A percentile compares a stretch with the other conserved stretches of the same genome.
These are phyloP conservation scores for Chytriomyces hyalinus DNA, from an alignment of 192 early-diverging fungal species.

Conservation along the genomic window DNA sequence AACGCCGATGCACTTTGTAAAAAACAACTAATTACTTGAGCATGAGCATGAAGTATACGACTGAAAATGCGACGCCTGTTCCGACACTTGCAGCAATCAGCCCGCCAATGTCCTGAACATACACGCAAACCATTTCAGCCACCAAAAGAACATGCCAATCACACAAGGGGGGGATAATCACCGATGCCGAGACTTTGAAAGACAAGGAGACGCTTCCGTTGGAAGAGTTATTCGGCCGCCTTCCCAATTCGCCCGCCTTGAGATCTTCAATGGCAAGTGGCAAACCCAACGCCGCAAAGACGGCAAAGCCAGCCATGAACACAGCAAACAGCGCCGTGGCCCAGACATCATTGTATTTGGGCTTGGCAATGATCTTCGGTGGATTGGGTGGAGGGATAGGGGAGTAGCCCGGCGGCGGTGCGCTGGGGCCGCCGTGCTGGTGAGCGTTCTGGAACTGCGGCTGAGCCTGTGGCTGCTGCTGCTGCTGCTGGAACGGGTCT, in stretches of 20 bases:
- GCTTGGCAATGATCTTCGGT: conserved; percentile 23
- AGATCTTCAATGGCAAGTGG: not conserved
- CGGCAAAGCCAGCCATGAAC: conserved; percentile 63
- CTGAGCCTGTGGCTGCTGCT: not conserved
- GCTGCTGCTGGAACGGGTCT: not conserved
- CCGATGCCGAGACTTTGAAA: not conserved
- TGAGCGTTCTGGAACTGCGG: not conserved
- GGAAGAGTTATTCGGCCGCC: not conserved
- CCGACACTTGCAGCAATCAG: conserved; percentile 46
- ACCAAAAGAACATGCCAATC: not conserved
- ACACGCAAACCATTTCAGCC: conserved; percentile 27
- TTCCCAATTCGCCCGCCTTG: not conserved
- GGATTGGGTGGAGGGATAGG: conserved; percentile 27
- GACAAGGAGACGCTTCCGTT: not conserved
- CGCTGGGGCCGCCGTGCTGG: not conserved
- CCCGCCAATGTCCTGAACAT: conserved; percentile 35
- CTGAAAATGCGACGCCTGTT: conserved; percentile 39
- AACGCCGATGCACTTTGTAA: not conserved
- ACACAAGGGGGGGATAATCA: not conserved
- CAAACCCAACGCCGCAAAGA: conserved; percentile 54
- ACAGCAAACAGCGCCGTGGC: conserved; percentile 65
- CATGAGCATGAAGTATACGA: conserved; percentile 51
- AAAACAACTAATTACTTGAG: conserved; percentile 29
- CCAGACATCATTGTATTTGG: conserved; percentile 69
- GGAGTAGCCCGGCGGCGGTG: not conserved